These are phyloP conservation scores for Elsinoe batatas DNA, from an alignment of 2,329 filamentous ascomycete genomes.

Conservation along the genomic window DNA sequence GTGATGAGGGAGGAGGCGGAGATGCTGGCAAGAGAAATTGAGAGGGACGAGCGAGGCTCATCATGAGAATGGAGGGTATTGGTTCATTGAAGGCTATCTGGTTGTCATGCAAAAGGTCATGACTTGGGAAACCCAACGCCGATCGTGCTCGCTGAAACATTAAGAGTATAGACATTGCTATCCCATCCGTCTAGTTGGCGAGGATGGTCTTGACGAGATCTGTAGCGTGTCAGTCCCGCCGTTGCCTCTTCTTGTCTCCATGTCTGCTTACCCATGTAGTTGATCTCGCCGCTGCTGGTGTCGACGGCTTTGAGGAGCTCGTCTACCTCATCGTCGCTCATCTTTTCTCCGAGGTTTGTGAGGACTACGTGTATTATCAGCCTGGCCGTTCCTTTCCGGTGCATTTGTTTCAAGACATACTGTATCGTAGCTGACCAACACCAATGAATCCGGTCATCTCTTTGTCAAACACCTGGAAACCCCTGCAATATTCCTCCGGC, in stretches of 20 bases:
- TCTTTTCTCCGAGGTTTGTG: slow-evolving; percentile 97
- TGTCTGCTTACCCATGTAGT: slow-evolving; percentile 70
- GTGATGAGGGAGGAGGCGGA: slow-evolving; percentile 75
- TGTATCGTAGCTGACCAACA: slow-evolving; percentile 92
- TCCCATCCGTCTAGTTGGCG: slow-evolving; percentile 23
- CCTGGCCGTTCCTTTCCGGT: neutral
- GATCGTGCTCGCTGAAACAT: slow-evolving; percentile 11
- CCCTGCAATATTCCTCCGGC: slow-evolving; percentile 95
- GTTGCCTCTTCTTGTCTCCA: neutral
- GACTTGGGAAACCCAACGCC: slow-evolving; percentile 7
- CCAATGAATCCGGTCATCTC: slow-evolving; percentile 97
- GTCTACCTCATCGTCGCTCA: slow-evolving; percentile 97
- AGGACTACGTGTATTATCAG: slow-evolving; percentile 48
- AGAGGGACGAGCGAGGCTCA: slow-evolving; percentile 28
- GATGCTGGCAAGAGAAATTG: slow-evolving; percentile 50
- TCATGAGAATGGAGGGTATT: neutral
- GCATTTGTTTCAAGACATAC: slow-evolving; percentile 26
- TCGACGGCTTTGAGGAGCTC: slow-evolving; percentile 98
- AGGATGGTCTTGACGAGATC: slow-evolving; percentile 34
- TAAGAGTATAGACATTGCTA: slow-evolving; percentile 11
- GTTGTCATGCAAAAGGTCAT: slow-evolving; percentile 8
- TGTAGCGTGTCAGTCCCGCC: slow-evolving; percentile 16
- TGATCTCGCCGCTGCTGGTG: slow-evolving; percentile 90
- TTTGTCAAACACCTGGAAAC: slow-evolving; percentile 99
- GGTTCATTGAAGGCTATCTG: slow-evolving; percentile 7